Percentiles rank a stretch among this genome's conserved stretches.
phyloP scores from a whole-genome alignment of 1,284 basidiomycete genomes.

The Amanita bisporigera region DNA sequence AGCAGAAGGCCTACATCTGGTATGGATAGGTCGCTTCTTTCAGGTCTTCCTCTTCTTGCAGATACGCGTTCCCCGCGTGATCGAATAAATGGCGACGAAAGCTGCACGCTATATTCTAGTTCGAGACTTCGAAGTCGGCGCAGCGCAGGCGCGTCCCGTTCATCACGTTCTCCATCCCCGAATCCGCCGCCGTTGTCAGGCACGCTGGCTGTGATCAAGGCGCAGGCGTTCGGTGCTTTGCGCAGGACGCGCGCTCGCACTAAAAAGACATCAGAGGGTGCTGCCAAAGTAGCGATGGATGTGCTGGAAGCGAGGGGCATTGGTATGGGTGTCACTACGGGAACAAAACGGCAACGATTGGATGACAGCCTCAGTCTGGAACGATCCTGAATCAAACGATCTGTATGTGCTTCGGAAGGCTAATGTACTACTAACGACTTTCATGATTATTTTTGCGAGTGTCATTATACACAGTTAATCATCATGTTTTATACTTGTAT shows the following conservation, averaged over 20 bases:
- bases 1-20: constrained; percentile 53
- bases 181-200: constrained; percentile 67
- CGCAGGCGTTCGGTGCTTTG: constrained; percentile 82
- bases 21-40: constrained; percentile 56
- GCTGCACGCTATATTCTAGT: constrained; percentile 51
- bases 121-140: constrained; percentile 52
- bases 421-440: constrained; percentile 21
- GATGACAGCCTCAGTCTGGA: constrained; percentile 60
- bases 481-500: constrained; percentile 44
- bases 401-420: constrained; percentile 6
- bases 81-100: constrained; percentile 61
- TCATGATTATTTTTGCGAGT: constrained; percentile 27
- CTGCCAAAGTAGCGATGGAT: constrained; percentile 77
- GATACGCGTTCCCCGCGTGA: constrained; percentile 60
- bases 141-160: constrained; percentile 49
- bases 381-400: constrained; percentile 40
- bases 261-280: constrained; percentile 73
- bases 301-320: constrained; percentile 78
- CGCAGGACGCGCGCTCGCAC: constrained; percentile 74
- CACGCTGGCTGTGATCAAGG: constrained; percentile 85
- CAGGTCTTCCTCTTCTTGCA: constrained; percentile 55
- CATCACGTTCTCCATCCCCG: constrained; percentile 76
- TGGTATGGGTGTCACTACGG: constrained; percentile 57
- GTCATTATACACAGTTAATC: constrained; percentile 37
- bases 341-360: constrained; percentile 63